Base-by-base conservation (phyloP, 2,329 filamentous ascomycete species). In the Pseudophaeomoniella oleicola region DNA sequence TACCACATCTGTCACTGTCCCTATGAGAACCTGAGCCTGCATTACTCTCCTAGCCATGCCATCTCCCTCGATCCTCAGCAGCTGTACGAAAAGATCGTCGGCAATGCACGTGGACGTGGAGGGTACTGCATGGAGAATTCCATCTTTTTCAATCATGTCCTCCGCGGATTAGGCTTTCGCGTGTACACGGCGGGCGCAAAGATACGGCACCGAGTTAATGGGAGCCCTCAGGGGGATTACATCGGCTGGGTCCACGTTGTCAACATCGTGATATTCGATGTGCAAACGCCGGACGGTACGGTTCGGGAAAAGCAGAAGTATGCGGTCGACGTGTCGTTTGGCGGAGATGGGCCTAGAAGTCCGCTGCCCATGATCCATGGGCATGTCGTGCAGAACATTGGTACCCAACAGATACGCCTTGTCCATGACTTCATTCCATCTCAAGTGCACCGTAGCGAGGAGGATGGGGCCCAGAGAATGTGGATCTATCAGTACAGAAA, bases 81-180 rank as follows among this genome's bases (percentile, higher is more conserved):
- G 33, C 53, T 72, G 2, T 72, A 65, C 46, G 39, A 54, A 12
- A 75, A 73, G 44, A 59, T 71, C 34, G 54, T 75, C 31, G 22
- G 22, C 22, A 13, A 13, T 3, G 47, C 53, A 2, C 57, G 60
- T 2, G 52, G 59, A 12, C 52, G 63, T 2, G 73, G 73, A 13
- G 72, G 73, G 0, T 78, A 77, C 50, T 78, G 72, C 54, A 71
- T 78, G 62, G 72, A 76, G 47, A 60, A 62, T 16, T 67, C 60
- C 37, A 60, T 72, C 30, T 59, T 77, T 14, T 72, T 75, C 44
- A 61, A 66, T 44, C 58, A 71, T 42, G 51, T 72, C 10, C 56
- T 75, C 3, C 54, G 62, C 13, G 63, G 56, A 2, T 45, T 74
- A n/a, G 69, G 69, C 1, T 75, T 68, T 36, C 49, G 55, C 12